Percentiles rank a stretch among this genome's conserved stretches.
These are phyloP conservation scores for Oryza longistaminata DNA, from an alignment of 176 grass and related monocot species.

Conservation along the genomic window DNA sequence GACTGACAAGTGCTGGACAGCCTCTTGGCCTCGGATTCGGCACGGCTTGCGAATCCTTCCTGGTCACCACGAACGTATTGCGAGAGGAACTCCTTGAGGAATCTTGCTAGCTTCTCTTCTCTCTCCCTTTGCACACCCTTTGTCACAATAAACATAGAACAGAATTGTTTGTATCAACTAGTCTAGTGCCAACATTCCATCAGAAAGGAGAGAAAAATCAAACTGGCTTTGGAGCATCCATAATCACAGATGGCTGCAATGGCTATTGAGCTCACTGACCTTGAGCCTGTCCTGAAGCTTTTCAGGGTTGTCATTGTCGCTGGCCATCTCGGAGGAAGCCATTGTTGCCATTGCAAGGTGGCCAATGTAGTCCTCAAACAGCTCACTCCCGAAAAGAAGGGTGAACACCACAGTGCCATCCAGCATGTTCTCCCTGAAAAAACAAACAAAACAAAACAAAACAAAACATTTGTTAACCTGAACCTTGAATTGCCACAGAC, in stretches of 20 bases:
- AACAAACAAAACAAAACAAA: neutral
- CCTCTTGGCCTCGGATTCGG: constrained; percentile 78
- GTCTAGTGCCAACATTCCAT: neutral
- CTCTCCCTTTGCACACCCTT: constrained; percentile 91
- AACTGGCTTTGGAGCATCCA: neutral
- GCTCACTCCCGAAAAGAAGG: constrained; percentile 87
- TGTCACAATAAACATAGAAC: constrained; percentile 32
- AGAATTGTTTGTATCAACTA: neutral
- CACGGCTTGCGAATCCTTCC: constrained; percentile 66
- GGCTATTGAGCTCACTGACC: constrained; percentile 38
- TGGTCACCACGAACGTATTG: constrained; percentile 71
- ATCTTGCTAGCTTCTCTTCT: constrained; percentile 88
- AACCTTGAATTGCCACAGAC: neutral
- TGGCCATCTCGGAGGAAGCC: constrained; percentile 79
- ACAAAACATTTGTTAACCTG: neutral
- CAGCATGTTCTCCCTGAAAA: constrained; percentile 86
- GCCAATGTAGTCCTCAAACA: constrained; percentile 96
- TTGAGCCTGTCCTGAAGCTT: constrained; percentile 97
- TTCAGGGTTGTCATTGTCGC: constrained; percentile 63
- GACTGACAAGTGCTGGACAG: constrained; percentile 69
- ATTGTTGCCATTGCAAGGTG: constrained; percentile 90
- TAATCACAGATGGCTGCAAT: constrained; percentile 3
- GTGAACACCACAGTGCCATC: constrained; percentile 87
- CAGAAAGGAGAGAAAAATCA: neutral
- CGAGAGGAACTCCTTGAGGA: constrained; percentile 82